Evolutionary conservation across 23 red algal species (phyloP).

Genomic region (Gracilaria vermiculophylla): DNA sequence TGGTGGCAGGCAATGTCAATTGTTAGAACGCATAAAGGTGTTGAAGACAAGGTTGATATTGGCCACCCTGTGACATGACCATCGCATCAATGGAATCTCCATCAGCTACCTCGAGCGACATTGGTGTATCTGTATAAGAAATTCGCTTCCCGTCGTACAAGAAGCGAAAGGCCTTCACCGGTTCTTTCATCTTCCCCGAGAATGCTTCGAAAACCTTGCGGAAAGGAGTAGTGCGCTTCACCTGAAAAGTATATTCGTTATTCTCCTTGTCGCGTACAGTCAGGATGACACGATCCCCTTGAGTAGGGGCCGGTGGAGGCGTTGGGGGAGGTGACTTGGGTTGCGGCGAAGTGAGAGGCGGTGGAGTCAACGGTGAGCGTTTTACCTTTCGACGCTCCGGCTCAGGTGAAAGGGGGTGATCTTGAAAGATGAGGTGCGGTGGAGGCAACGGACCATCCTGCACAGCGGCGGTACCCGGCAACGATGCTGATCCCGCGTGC

Average conservation of each 20-base stretch:
- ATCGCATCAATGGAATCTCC: not conserved
- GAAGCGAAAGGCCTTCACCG: not conserved
- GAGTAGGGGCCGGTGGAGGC: not conserved
- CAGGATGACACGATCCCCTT: not conserved
- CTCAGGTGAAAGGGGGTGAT: not conserved
- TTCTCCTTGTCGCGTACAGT: not conserved
- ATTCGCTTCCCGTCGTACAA: slow-evolving; percentile 3
- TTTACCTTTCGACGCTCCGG: slow-evolving; percentile 1
- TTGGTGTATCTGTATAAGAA: not conserved
- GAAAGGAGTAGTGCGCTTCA: not conserved
- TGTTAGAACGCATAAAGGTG: not conserved
- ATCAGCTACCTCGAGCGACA: not conserved
- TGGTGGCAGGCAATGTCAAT: not conserved
- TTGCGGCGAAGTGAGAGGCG: not conserved
- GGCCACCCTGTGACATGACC: not conserved
- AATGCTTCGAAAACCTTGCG: slow-evolving; percentile 5
- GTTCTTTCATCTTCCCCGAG: not conserved
- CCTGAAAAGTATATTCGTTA: not conserved
- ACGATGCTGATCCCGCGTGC: not conserved
- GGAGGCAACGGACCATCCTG: not conserved
- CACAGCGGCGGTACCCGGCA: not conserved
- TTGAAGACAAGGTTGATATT: not conserved
- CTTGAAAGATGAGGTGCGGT: not conserved
- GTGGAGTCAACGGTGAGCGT: not conserved
- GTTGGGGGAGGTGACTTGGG: not conserved